Conservation (phyloP, 768 basidiomycete species). For the Suillus occidentalis region DNA sequence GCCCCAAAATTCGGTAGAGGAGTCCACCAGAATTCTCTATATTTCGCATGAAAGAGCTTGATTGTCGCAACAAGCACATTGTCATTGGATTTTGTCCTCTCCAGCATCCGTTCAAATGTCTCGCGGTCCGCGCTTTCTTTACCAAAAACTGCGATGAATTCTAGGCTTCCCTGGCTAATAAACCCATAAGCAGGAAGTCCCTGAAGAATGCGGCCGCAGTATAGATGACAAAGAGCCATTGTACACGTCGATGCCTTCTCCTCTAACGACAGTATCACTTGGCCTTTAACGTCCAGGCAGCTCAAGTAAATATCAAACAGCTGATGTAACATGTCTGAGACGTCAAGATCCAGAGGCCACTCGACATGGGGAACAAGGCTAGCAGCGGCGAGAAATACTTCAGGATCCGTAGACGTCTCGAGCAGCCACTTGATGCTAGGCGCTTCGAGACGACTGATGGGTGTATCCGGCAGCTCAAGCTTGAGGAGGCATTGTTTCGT, state of each 20-base stretch:
- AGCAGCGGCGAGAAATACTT: background rate
- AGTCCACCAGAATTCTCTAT: too few species aligned
- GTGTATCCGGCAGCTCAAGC: background rate
- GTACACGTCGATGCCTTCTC: background rate
- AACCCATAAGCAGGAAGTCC: background rate
- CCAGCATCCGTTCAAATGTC: too few species aligned
- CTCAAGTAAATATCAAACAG: background rate
- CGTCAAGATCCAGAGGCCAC: background rate
- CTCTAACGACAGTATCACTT: background rate
- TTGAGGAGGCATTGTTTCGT: background rate
- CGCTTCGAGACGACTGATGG: background rate
- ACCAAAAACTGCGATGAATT: too few species aligned
- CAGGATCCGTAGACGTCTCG: constrained; percentile 19
- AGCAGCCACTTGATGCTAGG: background rate
- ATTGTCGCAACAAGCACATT: background rate
- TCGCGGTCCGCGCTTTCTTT: background rate
- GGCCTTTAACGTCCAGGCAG: background rate
- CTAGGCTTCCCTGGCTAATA: background rate
- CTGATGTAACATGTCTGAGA: too few species aligned
- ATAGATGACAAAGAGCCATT: background rate
- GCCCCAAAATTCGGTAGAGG: background rate
- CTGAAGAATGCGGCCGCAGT: background rate
- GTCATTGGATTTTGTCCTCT: too few species aligned
- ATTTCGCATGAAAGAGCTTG: background rate
- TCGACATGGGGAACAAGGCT: background rate